Percentiles rank a stretch among this genome's conserved stretches.
These are phyloP conservation scores for Nakaseomyces bracarensis DNA, from an alignment of 1,139 yeast species.

Conservation along the genomic window DNA sequence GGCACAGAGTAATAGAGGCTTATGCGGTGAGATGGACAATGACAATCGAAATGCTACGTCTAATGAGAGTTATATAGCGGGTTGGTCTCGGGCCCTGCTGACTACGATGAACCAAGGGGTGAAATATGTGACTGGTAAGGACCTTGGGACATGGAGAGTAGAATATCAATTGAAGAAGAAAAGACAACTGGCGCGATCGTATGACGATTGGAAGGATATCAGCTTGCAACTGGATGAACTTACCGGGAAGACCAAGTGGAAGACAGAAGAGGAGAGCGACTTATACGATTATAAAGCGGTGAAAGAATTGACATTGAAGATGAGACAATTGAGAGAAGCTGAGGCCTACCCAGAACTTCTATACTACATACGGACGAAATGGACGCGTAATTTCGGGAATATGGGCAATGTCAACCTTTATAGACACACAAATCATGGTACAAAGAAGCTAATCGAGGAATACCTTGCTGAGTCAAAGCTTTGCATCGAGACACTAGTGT, in stretches of 20 bases:
- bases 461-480: slow-evolving; percentile 72
- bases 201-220: slow-evolving; percentile 60
- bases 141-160: background rate
- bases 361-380: slow-evolving; percentile 70
- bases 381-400: slow-evolving; percentile 81
- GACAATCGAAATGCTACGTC: background rate
- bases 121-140: slow-evolving; percentile 1
- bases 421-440: slow-evolving; percentile 74
- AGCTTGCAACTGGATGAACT: slow-evolving; percentile 59
- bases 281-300: slow-evolving; percentile 68
- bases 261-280: slow-evolving; percentile 48
- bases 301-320: slow-evolving; percentile 44
- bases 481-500: slow-evolving; percentile 41
- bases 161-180: slow-evolving; percentile 14
- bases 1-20: background rate
- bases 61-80: background rate
- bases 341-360: slow-evolving; percentile 55
- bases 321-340: slow-evolving; percentile 50
- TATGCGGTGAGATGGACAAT: background rate
- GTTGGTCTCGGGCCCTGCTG: background rate
- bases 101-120: background rate
- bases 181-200: slow-evolving; percentile 58
- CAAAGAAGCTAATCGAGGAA: slow-evolving; percentile 74
- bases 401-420: slow-evolving; percentile 80
- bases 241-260: slow-evolving; percentile 60